Evolutionary conservation across 75 land plant species (phyloP).

Genomic region (Cupressus sempervirens): DNA sequence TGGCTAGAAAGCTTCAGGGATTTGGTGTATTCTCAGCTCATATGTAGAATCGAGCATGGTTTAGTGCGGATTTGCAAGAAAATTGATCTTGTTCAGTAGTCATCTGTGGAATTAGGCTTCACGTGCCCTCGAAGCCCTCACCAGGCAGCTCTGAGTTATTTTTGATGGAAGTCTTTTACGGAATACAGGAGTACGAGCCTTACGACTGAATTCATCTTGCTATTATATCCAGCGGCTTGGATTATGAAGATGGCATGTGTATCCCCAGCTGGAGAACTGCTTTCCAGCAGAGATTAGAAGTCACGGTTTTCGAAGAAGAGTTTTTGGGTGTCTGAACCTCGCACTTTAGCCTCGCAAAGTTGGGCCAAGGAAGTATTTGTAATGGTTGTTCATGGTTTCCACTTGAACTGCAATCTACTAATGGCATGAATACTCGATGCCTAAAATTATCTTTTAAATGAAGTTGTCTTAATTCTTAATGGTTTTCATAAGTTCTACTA

Average conservation of each 20-base stretch:
- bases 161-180: too few species aligned
- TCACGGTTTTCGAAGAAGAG: neutral
- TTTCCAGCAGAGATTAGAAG: neutral
- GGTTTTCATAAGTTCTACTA: too few species aligned
- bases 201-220: too few species aligned
- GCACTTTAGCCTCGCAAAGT: neutral
- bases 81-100: neutral
- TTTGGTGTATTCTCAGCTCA: neutral
- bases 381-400: too few species aligned
- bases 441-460: too few species aligned
- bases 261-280: neutral
- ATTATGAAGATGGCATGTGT: neutral
- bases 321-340: neutral
- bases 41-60: neutral
- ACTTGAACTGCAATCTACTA: too few species aligned
- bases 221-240: neutral
- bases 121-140: neutral
- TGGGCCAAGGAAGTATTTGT: too few species aligned
- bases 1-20: slow-evolving; percentile 1
- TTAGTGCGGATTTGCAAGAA: neutral
- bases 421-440: too few species aligned
- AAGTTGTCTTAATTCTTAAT: too few species aligned
- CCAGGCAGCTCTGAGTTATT: neutral
- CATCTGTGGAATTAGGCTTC: neutral
- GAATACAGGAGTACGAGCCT: too few species aligned